These are phyloP conservation scores for Cladosporium phlei DNA, from an alignment of 2,329 filamentous ascomycete species.

Conservation along the genomic window DNA sequence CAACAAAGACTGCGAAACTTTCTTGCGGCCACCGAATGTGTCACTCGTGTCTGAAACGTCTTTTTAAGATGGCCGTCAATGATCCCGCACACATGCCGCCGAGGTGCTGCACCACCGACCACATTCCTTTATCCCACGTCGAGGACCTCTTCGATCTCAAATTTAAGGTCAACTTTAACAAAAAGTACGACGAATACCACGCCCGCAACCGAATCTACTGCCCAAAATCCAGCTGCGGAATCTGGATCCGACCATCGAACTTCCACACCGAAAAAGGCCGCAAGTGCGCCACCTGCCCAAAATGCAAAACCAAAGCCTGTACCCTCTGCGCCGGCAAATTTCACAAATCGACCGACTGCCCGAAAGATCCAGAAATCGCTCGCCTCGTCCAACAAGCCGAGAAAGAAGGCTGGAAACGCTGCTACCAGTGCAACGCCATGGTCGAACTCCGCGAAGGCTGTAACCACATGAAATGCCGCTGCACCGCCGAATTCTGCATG, in stretches of 20 bases:
- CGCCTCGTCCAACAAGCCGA: conserved; percentile 61
- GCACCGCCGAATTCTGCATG: conserved; percentile 82
- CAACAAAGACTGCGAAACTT: conserved; percentile 63
- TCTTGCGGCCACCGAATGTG: conserved; percentile 81
- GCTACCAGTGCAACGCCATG: conserved; percentile 66
- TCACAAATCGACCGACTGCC: conserved; percentile 66
- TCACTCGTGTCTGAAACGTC: conserved; percentile 65
- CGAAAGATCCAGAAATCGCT: conserved; percentile 63
- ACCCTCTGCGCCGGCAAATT: conserved; percentile 67
- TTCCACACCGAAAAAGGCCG: conserved; percentile 54
- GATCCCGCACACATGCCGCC: conserved; percentile 83
- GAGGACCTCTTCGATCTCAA: conserved; percentile 66
- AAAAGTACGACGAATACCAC: conserved; percentile 71
- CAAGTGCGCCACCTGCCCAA: conserved; percentile 64
- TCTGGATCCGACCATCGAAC: conserved; percentile 71
- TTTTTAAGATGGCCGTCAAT: conserved; percentile 69
- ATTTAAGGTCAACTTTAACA: conserved; percentile 78
- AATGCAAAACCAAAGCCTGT: conserved; percentile 72
- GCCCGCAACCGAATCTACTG: conserved; percentile 74
- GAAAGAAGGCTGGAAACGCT: conserved; percentile 68
- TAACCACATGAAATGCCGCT: conserved; percentile 85
- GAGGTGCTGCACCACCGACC: conserved; percentile 67
- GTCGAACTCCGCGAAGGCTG: conserved; percentile 78
- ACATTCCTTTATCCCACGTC: conserved; percentile 71
- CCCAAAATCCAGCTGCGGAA: conserved; percentile 65